Evolutionary conservation across 257 asterid genomes (phyloP), one percentile per base, ranked within the genome.

Genomic region (Solanum clarkiae): DNA sequence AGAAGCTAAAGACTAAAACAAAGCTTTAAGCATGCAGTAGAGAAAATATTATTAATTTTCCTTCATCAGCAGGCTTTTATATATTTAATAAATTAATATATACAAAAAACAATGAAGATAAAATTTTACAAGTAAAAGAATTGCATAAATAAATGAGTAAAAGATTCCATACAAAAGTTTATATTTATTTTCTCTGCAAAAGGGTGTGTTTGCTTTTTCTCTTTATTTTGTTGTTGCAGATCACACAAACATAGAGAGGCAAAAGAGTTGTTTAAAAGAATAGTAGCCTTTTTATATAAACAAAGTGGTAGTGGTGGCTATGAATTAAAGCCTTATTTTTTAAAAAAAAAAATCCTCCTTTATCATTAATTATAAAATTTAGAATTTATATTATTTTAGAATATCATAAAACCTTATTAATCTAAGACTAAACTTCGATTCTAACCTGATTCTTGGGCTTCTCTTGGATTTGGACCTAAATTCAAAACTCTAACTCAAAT

Each of bases 11-110:
- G 83, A 84, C 70, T 84, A 72, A 85, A 85, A 75, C 53, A 55
- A 80, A 36, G 86, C 74, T 87, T 84, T 87, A 87, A 87, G 90
- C 90, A 86, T 88, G 90, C 90, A 86, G 81, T 84, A 68, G 71
- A 42, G 8, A 84, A 63, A 86, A 69, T 80, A 29, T 44, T n/a
- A 10, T 29, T 77, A 2, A 2, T 66, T 79, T 44, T n/a, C 0
- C 51, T 51, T 68, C 29, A 45, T 75, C 32, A 83, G 82, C 90
- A 88, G 86, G 84, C 84, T 88, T 88, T 86, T 66, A 47, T 44
- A 11, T 49, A 36, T 36, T 36, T 36, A 36, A 36, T 1, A 36
- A 32, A 36, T n/a, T 80, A 36, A 22, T 13, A 15, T 42, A 56
- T 55, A 44, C 53, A 59, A 51, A 60, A 83, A 79, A 45, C 44